These are phyloP conservation scores for Aspergillus ellipticus DNA, from an alignment of 495 filamentous ascomycete species.

Conservation along the genomic window DNA sequence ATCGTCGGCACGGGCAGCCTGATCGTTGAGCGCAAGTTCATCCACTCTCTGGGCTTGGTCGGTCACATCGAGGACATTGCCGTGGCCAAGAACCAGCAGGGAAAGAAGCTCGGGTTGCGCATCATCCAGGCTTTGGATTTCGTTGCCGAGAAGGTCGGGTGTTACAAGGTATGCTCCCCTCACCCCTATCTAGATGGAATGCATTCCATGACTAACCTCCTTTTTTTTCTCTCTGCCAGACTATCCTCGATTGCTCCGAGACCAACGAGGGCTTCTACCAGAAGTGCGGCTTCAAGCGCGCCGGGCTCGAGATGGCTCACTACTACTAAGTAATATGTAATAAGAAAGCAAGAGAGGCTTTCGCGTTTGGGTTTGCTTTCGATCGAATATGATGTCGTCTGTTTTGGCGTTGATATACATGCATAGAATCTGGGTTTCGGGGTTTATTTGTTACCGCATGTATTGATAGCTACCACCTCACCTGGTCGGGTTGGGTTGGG, in stretches of 20 bases:
- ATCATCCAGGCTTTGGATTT: slow-evolving; percentile 93
- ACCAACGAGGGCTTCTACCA: slow-evolving; percentile 97
- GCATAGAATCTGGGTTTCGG: not conserved
- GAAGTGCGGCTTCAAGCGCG: slow-evolving; percentile 94
- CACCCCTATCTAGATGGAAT: too few species aligned
- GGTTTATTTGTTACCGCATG: not conserved
- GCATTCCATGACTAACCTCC: slow-evolving; percentile 9
- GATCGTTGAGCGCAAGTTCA: slow-evolving; percentile 66
- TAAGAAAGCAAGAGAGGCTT: too few species aligned
- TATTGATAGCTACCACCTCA: too few species aligned
- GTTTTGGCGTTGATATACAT: slow-evolving; percentile 6
- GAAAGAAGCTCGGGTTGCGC: slow-evolving; percentile 89
- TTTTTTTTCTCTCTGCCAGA: slow-evolving; percentile 40
- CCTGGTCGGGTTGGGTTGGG: too few species aligned
- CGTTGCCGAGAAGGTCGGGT: slow-evolving; percentile 78
- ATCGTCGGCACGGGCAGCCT: slow-evolving; percentile 86
- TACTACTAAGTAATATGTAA: slow-evolving; percentile 76
- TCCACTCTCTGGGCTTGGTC: slow-evolving; percentile 54
- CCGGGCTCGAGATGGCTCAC: slow-evolving; percentile 95
- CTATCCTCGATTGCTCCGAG: slow-evolving; percentile 72
- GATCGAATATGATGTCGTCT: not conserved
- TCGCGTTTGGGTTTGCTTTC: too few species aligned
- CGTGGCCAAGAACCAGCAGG: slow-evolving; percentile 88
- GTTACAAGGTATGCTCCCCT: slow-evolving; percentile 74
- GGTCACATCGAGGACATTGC: slow-evolving; percentile 99